Percentiles rank a stretch among this genome's conserved stretches.
Conservation (phyloP, 2,329 filamentous ascomycete genomes). For the Claviceps sp. region DNA sequence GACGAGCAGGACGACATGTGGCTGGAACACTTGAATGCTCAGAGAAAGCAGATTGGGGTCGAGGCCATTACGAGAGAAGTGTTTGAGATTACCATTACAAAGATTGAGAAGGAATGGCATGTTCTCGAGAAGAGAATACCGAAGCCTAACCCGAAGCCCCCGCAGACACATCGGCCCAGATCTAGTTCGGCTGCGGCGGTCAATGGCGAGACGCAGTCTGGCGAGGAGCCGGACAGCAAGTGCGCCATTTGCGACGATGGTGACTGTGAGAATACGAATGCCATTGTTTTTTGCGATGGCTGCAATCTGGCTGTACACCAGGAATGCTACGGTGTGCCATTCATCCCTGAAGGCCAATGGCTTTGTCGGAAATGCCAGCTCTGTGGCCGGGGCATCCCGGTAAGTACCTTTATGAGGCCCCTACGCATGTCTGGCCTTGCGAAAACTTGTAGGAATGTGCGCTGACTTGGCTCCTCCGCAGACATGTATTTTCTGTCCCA, state of each 20-base stretch:
- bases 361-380: constrained; percentile 93
- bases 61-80: constrained; percentile 83
- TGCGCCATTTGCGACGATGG: constrained; percentile 97
- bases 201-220: constrained; percentile 71
- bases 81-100: constrained; percentile 96
- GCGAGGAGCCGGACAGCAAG: constrained; percentile 93
- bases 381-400: constrained; percentile 79
- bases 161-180: constrained; percentile 82
- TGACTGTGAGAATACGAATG: constrained; percentile 98
- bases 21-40: constrained; percentile 71
- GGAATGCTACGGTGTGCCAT: constrained; percentile 96
- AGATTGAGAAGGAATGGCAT: constrained; percentile 98
- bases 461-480: constrained; percentile 15
- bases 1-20: constrained; percentile 97
- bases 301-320: constrained; percentile 97
- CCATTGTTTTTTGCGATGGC: constrained; percentile 96
- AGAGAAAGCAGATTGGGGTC: constrained; percentile 59
- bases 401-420: constrained; percentile 24
- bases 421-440: no score
- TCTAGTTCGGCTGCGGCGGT: constrained; percentile 92
- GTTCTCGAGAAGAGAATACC: constrained; percentile 91
- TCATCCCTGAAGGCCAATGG: constrained; percentile 98
- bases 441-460: no score
- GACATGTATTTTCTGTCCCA: constrained; percentile 97
- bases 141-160: constrained; percentile 91